phyloP scores from a whole-genome alignment of 495 filamentous ascomycete species.

The Physcia stellaris region DNA sequence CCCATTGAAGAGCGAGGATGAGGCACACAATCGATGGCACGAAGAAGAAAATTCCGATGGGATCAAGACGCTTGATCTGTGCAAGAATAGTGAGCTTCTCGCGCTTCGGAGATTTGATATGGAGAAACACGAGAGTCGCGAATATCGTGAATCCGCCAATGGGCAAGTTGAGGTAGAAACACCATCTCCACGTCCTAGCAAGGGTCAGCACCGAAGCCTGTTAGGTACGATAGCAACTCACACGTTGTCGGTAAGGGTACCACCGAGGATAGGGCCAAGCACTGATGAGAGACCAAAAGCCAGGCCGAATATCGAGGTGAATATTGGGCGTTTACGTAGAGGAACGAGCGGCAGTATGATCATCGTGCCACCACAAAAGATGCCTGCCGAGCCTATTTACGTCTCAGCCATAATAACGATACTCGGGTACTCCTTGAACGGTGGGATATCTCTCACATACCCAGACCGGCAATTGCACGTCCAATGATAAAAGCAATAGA shows the following conservation, averaged over 20 bases:
- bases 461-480: conserved; percentile 45
- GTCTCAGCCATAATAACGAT: no score
- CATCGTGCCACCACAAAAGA: conserved; percentile 26
- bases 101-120: conserved; percentile 35
- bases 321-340: conserved; percentile 10
- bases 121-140: conserved; percentile 32
- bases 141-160: conserved; percentile 40
- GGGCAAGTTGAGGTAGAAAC: conserved; percentile 60
- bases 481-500: conserved; percentile 47
- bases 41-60: conserved; percentile 28
- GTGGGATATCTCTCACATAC: no score
- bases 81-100: conserved; percentile 6
- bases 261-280: conserved; percentile 46
- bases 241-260: conserved; percentile 39
- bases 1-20: conserved; percentile 38
- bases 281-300: conserved; percentile 38
- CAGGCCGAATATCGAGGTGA: conserved; percentile 16
- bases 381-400: conserved; percentile 16
- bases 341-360: conserved; percentile 18
- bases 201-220: conserved; percentile 4
- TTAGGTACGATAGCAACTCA: conserved; percentile 3
- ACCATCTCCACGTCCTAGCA: conserved; percentile 47
- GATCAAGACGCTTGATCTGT: conserved; percentile 15
- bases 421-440: no score
- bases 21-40: conserved; percentile 28